These are phyloP conservation scores for Brettanomyces sp. DNA, from an alignment of 805 yeast genomes.

Conservation along the genomic window DNA sequence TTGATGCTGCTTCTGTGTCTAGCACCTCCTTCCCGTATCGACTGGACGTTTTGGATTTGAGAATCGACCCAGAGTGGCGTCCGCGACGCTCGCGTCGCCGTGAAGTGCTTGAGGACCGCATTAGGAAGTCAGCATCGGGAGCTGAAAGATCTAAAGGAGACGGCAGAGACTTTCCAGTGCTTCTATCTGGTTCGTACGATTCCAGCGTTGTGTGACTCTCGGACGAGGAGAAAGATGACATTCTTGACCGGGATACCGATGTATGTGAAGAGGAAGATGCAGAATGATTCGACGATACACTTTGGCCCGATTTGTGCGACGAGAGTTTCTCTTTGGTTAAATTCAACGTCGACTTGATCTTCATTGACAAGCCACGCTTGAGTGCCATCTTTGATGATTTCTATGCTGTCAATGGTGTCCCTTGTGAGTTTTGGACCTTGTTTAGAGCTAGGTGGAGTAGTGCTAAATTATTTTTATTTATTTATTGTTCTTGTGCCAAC, in stretches of 20 bases:
- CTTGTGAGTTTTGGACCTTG: no score
- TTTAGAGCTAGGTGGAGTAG: no score
- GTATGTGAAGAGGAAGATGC: background rate
- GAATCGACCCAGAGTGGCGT: background rate
- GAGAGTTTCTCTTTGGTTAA: constrained; percentile 3
- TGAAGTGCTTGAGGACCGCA: no score
- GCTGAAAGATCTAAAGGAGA: no score
- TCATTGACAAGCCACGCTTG: constrained; percentile 10
- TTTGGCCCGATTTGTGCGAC: constrained; percentile 3
- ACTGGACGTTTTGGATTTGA: background rate
- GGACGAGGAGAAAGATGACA: background rate
- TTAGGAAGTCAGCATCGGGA: no score
- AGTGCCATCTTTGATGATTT: constrained; percentile 7
- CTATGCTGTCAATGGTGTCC: background rate
- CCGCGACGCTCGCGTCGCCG: background rate
- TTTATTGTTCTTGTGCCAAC: no score
- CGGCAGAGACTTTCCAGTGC: no score
- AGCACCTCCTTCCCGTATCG: background rate
- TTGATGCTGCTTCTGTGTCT: background rate
- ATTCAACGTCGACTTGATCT: constrained; percentile 7
- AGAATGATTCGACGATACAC: constrained; percentile 2
- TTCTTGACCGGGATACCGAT: constrained; percentile 2
- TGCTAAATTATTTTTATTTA: no score
- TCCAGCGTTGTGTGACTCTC: no score
- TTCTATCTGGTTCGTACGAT: no score